phyloP scores from a whole-genome alignment of 1,284 basidiomycete species.

The Sparassis latifolia region DNA sequence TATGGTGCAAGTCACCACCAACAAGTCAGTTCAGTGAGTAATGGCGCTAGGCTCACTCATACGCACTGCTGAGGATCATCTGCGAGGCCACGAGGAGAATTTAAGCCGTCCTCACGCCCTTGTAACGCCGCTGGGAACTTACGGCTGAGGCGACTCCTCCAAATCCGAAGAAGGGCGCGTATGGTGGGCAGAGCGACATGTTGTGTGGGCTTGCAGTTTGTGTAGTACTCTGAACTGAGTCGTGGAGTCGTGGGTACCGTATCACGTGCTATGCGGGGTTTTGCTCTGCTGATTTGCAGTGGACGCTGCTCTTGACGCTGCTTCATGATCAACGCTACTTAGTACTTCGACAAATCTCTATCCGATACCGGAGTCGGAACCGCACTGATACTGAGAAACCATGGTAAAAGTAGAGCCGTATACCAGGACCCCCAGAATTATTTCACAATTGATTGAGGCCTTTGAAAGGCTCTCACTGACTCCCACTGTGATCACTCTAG shows the following conservation, averaged over 20 bases:
- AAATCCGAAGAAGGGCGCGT: constrained; percentile 83
- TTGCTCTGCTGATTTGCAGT: background rate
- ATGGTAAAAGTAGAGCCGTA: no score
- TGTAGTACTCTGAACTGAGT: background rate
- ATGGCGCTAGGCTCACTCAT: background rate
- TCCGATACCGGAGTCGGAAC: background rate
- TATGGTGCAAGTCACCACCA: constrained; percentile 20
- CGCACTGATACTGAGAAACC: background rate
- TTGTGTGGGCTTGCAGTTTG: background rate
- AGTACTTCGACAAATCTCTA: background rate
- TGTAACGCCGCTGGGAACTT: constrained; percentile 25
- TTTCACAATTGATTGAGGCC: no score
- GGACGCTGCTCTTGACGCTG: background rate
- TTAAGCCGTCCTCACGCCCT: background rate
- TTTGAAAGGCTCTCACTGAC: no score
- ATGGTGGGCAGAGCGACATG: constrained; percentile 62
- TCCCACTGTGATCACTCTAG: no score
- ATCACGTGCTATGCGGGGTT: background rate
- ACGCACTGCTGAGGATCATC: constrained; percentile 86
- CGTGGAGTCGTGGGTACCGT: background rate
- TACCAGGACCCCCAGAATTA: no score
- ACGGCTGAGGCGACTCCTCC: constrained; percentile 79
- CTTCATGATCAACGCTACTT: background rate
- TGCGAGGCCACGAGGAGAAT: constrained; percentile 22
- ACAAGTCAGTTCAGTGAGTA: background rate